Conservation (phyloP, 2,329 filamentous ascomycete genomes). For the Penicillium sp. region DNA sequence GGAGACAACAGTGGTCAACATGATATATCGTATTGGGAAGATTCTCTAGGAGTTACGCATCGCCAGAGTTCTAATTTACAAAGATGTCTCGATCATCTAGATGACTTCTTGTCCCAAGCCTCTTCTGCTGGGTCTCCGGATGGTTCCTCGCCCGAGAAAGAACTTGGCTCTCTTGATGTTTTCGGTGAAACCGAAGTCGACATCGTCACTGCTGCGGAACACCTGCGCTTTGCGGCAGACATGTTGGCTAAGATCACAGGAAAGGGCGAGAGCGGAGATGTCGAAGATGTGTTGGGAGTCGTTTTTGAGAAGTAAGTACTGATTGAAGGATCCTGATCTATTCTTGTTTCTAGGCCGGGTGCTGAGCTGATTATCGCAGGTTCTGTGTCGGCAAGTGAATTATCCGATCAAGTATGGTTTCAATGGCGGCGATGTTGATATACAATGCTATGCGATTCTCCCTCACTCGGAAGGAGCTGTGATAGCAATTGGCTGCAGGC, state of each 20-base stretch:
- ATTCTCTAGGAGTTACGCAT: constrained; percentile 85
- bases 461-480: not conserved
- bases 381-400: constrained; percentile 58
- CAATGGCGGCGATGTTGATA: not conserved
- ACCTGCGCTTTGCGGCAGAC: constrained; percentile 75
- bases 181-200: constrained; percentile 55
- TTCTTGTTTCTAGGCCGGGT: constrained; percentile 2
- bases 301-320: constrained; percentile 89
- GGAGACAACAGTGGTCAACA: constrained; percentile 39
- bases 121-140: constrained; percentile 6
- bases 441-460: not conserved
- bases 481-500: not conserved
- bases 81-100: constrained; percentile 68
- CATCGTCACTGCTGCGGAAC: constrained; percentile 86
- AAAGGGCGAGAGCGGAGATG: constrained; percentile 77
- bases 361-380: constrained; percentile 36
- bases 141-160: constrained; percentile 14
- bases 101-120: constrained; percentile 68
- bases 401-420: not conserved
- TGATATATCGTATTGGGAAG: constrained; percentile 69
- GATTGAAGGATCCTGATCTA: constrained; percentile 1
- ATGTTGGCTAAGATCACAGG: constrained; percentile 86
- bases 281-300: constrained; percentile 92
- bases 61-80: constrained; percentile 80
- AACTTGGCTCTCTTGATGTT: not conserved